Percentiles rank a stretch among this genome's conserved stretches.
These are phyloP conservation scores for Citrus glauca DNA, from an alignment of 345 rosid genomes.

Conservation along the genomic window DNA sequence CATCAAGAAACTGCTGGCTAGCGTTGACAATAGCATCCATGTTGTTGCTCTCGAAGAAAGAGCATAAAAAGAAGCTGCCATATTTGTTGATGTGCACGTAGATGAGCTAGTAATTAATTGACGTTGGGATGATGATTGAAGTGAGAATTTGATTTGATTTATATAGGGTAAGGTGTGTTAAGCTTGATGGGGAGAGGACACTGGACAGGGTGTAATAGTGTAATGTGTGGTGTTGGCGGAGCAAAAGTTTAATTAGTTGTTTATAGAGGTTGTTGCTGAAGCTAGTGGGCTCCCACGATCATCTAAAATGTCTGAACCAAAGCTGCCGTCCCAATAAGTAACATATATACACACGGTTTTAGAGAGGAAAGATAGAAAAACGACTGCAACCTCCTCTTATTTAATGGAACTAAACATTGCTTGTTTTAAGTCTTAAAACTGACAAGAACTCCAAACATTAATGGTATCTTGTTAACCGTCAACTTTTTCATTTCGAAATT, in stretches of 20 bases:
- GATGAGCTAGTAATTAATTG: neutral
- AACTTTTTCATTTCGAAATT: no score
- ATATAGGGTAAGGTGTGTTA: neutral
- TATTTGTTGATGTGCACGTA: neutral
- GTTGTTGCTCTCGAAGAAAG: neutral
- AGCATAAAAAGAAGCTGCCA: neutral
- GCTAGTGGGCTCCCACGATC: neutral
- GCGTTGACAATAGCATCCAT: neutral
- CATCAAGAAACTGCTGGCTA: neutral
- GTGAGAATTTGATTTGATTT: neutral
- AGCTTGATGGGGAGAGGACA: neutral
- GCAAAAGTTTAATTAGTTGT: neutral
- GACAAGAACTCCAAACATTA: neutral
- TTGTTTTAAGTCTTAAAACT: neutral
- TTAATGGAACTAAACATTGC: neutral
- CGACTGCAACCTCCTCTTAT: no score
- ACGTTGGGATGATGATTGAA: neutral
- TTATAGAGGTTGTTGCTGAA: neutral
- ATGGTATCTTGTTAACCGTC: no score
- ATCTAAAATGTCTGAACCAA: neutral
- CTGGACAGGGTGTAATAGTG: neutral
- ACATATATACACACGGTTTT: neutral
- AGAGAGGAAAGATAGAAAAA: neutral
- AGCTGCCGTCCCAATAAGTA: constrained; percentile 1
- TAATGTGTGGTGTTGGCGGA: neutral